Evolutionary conservation across 768 basidiomycete species (phyloP).

Genomic region (Lyophyllum atratum): DNA sequence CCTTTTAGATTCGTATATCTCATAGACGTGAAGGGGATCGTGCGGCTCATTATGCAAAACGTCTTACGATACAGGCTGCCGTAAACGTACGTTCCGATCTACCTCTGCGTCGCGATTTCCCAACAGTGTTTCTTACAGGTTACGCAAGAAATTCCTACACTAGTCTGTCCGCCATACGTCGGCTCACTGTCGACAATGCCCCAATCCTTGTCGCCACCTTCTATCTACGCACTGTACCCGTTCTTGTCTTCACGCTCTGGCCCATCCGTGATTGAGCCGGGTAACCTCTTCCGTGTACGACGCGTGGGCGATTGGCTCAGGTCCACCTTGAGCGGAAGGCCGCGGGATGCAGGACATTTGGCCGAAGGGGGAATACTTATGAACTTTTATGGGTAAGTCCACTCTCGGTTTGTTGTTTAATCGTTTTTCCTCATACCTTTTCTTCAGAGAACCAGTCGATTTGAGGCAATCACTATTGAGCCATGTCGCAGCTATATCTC

Average conservation of each 20-base stretch:
- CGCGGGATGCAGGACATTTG: constrained; percentile 39
- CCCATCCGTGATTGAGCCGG: constrained; percentile 46
- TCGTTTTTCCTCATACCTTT: neutral
- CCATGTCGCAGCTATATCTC: neutral
- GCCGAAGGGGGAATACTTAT: constrained; percentile 33
- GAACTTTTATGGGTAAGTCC: constrained; percentile 36
- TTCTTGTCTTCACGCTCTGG: constrained; percentile 53
- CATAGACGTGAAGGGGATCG: constrained; percentile 41
- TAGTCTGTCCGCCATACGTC: constrained; percentile 16
- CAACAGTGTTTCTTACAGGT: constrained; percentile 8
- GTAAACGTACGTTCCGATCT: constrained; percentile 44
- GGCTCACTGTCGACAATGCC: constrained; percentile 25
- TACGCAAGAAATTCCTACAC: constrained; percentile 6
- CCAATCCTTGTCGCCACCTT: constrained; percentile 28
- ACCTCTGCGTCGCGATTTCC: neutral
- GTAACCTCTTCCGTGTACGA: constrained; percentile 58
- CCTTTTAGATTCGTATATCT: constrained; percentile 57
- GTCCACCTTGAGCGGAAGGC: constrained; percentile 31
- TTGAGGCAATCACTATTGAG: constrained; percentile 11
- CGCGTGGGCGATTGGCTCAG: constrained; percentile 64
- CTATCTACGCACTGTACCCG: constrained; percentile 67
- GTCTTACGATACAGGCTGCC: constrained; percentile 52
- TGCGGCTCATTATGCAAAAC: constrained; percentile 46
- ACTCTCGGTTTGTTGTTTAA: constrained; percentile 1
- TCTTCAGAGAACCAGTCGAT: constrained; percentile 2